These are phyloP conservation scores for Cyclospora cayetanensis DNA, from an alignment of 169 alveolate genomes.

Conservation along the genomic window DNA sequence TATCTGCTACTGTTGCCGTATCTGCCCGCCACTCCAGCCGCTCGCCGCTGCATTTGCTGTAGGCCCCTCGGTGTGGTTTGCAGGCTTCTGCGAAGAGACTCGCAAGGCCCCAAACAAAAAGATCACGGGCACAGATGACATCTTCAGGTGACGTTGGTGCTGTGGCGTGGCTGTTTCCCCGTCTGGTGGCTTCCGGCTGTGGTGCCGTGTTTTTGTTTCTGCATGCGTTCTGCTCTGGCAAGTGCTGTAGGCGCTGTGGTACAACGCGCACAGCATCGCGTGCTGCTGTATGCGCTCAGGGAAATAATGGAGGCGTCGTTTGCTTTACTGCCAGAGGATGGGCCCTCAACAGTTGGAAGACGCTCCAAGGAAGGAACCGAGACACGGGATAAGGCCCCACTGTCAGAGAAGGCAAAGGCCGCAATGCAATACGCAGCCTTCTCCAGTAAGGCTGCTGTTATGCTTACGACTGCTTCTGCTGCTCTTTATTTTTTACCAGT, in stretches of 20 bases:
- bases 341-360: slow-evolving; percentile 75
- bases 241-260: no score
- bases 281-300: no score
- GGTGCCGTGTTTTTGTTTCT: neutral
- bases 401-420: slow-evolving; percentile 76
- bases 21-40: neutral
- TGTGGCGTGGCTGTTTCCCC: neutral
- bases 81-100: slow-evolving; percentile 81
- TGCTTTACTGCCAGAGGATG: slow-evolving; percentile 84
- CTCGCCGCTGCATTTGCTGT: neutral
- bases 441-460: slow-evolving; percentile 3
- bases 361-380: neutral
- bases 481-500: neutral
- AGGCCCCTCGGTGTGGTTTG: neutral
- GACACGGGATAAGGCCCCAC: neutral
- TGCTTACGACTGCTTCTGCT: neutral
- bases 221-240: no score
- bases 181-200: neutral
- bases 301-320: slow-evolving; percentile 84
- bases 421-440: slow-evolving; percentile 79
- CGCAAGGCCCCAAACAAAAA: slow-evolving; percentile 77
- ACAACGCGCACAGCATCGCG: no score
- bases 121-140: slow-evolving; percentile 72
- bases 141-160: slow-evolving; percentile 71
- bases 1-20: neutral